A percentile compares a stretch with the other conserved stretches of the same genome.
phyloP scores from a whole-genome alignment of 2,329 filamentous ascomycete species.

The Botrytis sinoallii region DNA sequence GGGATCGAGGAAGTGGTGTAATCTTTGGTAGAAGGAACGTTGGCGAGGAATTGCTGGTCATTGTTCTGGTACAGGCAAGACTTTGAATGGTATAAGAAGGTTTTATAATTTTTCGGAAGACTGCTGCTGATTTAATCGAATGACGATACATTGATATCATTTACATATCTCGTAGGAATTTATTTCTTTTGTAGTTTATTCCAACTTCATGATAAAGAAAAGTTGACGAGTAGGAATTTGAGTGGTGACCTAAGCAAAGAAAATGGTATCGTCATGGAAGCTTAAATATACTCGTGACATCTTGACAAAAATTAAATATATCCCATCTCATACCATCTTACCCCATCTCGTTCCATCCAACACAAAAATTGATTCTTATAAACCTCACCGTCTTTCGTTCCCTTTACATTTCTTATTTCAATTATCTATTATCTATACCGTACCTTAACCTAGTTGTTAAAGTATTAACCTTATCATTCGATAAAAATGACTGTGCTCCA shows the following conservation, averaged over 20 bases:
- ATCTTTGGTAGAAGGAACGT: slow-evolving; percentile 6
- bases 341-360: not conserved
- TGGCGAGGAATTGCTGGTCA: not conserved
- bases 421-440: not conserved
- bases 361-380: too few species aligned
- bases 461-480: not conserved
- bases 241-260: not conserved
- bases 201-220: not conserved
- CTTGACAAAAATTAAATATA: not conserved
- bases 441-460: not conserved
- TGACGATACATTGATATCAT: not conserved
- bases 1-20: slow-evolving; percentile 27
- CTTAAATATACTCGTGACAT: not conserved
- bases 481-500: not conserved
- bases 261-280: not conserved
- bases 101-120: not conserved
- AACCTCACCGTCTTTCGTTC: fast-evolving
- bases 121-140: not conserved
- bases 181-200: not conserved
- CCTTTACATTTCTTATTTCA: not conserved
- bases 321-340: not conserved
- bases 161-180: not conserved
- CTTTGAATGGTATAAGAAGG: not conserved
- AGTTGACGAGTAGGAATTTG: not conserved
- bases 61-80: not conserved